Percentiles rank a stretch among this genome's conserved stretches.
Evolutionary conservation across 1,139 yeast species (phyloP).

Genomic region (Geotrichum reessii): DNA sequence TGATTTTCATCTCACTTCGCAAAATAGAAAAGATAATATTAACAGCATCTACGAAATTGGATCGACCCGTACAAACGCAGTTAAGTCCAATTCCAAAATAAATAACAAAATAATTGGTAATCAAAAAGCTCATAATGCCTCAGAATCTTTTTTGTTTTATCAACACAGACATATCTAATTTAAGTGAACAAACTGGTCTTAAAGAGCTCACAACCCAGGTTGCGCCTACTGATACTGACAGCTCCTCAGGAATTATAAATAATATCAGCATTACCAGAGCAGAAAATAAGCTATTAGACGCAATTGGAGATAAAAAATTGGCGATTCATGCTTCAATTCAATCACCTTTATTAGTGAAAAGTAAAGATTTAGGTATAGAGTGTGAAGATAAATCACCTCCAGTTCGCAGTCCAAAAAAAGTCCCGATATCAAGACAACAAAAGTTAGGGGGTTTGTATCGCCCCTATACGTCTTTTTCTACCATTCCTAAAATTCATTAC

Average conservation of each 20-base stretch:
- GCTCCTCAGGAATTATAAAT: neutral
- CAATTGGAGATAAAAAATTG: too few relatives aligned
- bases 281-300: too few relatives aligned
- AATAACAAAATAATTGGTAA: too few relatives aligned
- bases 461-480: neutral
- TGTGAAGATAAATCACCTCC: neutral
- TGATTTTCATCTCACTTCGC: too few relatives aligned
- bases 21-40: too few relatives aligned
- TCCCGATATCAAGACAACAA: neutral
- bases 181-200: neutral
- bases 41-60: too few relatives aligned
- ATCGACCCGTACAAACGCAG: too few relatives aligned
- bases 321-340: too few relatives aligned
- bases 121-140: too few relatives aligned
- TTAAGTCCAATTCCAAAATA: too few relatives aligned
- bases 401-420: neutral
- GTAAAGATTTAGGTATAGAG: neutral
- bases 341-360: neutral
- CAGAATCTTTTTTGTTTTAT: neutral
- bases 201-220: neutral
- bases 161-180: neutral
- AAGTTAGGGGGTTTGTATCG: neutral
- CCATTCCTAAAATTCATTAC: slow-evolving; percentile 4
- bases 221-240: neutral
- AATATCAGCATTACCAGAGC: neutral